phyloP scores from a whole-genome alignment of 345 rosid species.

The Brassica rapa region DNA sequence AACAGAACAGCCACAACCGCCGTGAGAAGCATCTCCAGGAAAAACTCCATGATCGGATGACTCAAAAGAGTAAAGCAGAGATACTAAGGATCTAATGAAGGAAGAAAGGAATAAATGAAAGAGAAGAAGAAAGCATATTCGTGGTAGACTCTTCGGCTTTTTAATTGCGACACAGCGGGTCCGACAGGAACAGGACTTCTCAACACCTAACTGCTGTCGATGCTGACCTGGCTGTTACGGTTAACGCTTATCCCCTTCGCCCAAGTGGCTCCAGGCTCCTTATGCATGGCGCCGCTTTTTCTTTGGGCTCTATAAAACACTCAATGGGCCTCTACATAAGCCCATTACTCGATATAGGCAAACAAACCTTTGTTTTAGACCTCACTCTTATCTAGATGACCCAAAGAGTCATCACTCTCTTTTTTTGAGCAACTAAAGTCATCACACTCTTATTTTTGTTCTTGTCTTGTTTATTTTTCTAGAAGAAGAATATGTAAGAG shows the following conservation, averaged over 20 bases:
- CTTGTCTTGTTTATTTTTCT: not conserved
- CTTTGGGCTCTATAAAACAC: too few relatives aligned
- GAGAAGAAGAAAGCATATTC: slow-evolving; percentile 64
- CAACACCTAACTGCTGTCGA: slow-evolving; percentile 25
- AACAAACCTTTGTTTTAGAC: too few relatives aligned
- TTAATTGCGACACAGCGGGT: slow-evolving; percentile 13
- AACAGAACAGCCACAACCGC: slow-evolving; percentile 56
- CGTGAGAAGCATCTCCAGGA: slow-evolving; percentile 59
- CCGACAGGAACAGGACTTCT: slow-evolving; percentile 16
- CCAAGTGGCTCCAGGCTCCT: slow-evolving; percentile 1
- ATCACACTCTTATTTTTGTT: not conserved
- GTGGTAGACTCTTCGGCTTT: not conserved
- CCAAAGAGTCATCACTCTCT: too few relatives aligned
- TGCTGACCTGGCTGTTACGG: slow-evolving; percentile 38
- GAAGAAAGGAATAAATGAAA: slow-evolving; percentile 5
- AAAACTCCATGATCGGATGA: slow-evolving; percentile 58
- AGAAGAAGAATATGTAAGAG: not conserved
- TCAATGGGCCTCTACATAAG: too few relatives aligned
- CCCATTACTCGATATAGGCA: too few relatives aligned
- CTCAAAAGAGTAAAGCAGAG: not conserved
- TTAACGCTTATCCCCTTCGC: slow-evolving; percentile 32
- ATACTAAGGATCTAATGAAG: not conserved
- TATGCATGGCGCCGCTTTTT: slow-evolving; percentile 18
- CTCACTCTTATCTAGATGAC: too few relatives aligned
- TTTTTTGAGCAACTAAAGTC: too few relatives aligned